Evolutionary conservation across 305 asterid genomes (phyloP).

Genomic region (Ajuga reptans): DNA sequence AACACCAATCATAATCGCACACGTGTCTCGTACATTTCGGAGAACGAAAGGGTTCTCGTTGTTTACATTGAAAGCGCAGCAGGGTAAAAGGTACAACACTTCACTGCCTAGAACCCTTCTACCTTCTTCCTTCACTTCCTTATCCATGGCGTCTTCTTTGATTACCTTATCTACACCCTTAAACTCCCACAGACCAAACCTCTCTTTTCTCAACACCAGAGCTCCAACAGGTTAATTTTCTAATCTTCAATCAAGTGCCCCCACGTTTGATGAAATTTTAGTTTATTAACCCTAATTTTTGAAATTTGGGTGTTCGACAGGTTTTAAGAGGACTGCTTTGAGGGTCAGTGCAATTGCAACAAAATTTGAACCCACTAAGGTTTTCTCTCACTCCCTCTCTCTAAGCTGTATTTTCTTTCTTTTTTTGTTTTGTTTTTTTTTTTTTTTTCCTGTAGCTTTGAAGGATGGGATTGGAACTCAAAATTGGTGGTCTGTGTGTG

Average conservation of each 20-base stretch:
- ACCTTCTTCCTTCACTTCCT: conserved; percentile 19
- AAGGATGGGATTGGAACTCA: too few species aligned
- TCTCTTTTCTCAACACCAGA: conserved; percentile 31
- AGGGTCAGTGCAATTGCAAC: conserved; percentile 56
- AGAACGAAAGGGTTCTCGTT: background rate
- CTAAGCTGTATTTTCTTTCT: background rate
- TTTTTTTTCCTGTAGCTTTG: background rate
- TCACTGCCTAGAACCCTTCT: background rate
- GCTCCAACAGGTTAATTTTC: conserved; percentile 27
- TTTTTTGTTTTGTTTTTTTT: background rate
- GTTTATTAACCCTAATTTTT: background rate
- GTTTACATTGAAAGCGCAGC: background rate
- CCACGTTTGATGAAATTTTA: background rate
- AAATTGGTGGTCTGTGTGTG: background rate
- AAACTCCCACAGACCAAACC: conserved; percentile 23
- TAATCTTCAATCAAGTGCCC: background rate
- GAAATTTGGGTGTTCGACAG: conserved; percentile 21
- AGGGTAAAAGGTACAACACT: background rate
- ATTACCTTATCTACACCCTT: conserved; percentile 46
- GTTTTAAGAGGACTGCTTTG: conserved; percentile 34
- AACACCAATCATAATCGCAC: background rate
- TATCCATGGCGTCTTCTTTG: conserved; percentile 74
- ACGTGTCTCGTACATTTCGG: conserved; percentile 4
- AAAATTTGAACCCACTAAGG: conserved; percentile 71
- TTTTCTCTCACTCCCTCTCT: conserved; percentile 1